These are phyloP conservation scores for Dactylonectria estremocensis DNA, from an alignment of 2,329 filamentous ascomycete genomes.

Conservation along the genomic window DNA sequence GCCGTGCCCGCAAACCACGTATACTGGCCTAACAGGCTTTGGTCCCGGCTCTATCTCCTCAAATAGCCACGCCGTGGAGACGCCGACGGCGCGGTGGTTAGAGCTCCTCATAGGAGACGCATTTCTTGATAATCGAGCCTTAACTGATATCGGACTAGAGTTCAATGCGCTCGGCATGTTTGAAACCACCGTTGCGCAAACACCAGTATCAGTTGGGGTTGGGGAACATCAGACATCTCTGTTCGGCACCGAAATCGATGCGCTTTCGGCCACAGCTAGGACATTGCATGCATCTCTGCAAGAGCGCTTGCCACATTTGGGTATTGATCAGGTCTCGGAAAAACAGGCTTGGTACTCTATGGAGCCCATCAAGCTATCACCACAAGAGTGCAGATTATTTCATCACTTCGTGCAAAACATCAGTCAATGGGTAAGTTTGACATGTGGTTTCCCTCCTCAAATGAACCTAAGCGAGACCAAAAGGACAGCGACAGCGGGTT, in stretches of 20 bases:
- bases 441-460: too few relatives aligned
- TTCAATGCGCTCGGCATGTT: conserved; percentile 4
- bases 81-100: conserved; percentile 35
- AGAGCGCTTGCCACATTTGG: conserved; percentile 8
- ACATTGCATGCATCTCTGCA: conserved; percentile 11
- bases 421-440: conserved; percentile 29
- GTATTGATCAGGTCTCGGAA: conserved; percentile 12
- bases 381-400: conserved; percentile 24
- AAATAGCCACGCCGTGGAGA: conserved; percentile 10
- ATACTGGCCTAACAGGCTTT: neutral
- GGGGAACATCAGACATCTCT: neutral
- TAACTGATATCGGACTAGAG: neutral
- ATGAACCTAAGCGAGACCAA: neutral
- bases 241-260: neutral
- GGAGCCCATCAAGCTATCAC: conserved; percentile 1
- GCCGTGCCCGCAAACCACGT: neutral
- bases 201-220: neutral
- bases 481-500: neutral
- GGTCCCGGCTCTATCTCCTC: conserved; percentile 6
- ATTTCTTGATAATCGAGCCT: neutral
- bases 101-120: conserved; percentile 38
- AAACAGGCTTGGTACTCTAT: conserved; percentile 16
- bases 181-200: conserved; percentile 12
- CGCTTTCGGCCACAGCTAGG: neutral
- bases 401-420: conserved; percentile 27